Evolutionary conservation across 371 early-diverging fungal species (phyloP).

Genomic region (Lichtheimia ramosa): DNA sequence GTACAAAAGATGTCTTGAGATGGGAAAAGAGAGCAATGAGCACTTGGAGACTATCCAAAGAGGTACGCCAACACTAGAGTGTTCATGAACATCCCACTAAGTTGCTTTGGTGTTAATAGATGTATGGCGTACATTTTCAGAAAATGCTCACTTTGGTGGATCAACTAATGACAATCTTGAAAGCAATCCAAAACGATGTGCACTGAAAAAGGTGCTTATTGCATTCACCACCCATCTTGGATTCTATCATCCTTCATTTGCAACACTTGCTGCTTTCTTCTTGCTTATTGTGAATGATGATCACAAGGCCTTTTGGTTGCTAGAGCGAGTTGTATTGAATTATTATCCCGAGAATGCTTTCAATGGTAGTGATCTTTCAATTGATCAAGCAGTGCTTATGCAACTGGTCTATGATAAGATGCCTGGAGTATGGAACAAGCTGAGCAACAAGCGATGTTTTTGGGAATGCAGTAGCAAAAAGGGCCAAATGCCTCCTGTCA

Average conservation of each 20-base stretch:
- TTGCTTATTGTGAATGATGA: constrained; percentile 61
- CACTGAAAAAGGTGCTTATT: constrained; percentile 68
- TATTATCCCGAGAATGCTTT: constrained; percentile 76
- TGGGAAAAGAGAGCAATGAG: constrained; percentile 46
- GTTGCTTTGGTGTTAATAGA: constrained; percentile 35
- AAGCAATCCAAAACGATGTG: constrained; percentile 51
- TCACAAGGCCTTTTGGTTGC: constrained; percentile 77
- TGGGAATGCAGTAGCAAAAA: constrained; percentile 41
- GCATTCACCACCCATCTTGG: constrained; percentile 60
- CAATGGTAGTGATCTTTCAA: constrained; percentile 66
- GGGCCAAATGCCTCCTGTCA: constrained; percentile 61
- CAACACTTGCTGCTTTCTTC: constrained; percentile 77
- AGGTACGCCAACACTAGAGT: too few species aligned
- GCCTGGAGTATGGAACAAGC: constrained; percentile 57
- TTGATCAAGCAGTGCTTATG: constrained; percentile 76
- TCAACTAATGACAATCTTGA: constrained; percentile 38
- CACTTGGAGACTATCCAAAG: constrained; percentile 39
- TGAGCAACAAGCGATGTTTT: constrained; percentile 45
- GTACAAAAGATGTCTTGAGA: constrained; percentile 51
- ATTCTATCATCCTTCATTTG: constrained; percentile 69
- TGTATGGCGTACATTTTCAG: constrained; percentile 80
- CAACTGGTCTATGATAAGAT: constrained; percentile 56
- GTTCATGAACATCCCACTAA: neutral
- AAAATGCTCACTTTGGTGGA: constrained; percentile 62
- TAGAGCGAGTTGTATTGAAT: constrained; percentile 70